Percentiles rank a stretch among this genome's conserved stretches.
Conservation (phyloP, 2,329 filamentous ascomycete species). For the Epicoccum sorghinum region DNA sequence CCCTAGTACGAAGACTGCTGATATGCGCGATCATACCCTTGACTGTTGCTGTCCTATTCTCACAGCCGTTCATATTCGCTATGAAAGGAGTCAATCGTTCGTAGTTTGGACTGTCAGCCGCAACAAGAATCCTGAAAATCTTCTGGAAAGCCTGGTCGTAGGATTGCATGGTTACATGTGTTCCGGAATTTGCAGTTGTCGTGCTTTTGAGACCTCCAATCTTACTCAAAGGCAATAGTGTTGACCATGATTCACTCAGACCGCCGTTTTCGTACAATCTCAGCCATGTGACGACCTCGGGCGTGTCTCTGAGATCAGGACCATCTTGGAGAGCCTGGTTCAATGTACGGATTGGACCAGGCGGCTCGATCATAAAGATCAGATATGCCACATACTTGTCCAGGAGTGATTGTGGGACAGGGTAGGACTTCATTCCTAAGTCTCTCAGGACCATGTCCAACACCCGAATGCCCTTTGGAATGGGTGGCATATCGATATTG, state of each 20-base stretch:
- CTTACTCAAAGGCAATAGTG: not conserved
- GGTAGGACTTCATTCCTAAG: not conserved
- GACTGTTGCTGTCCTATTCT: constrained; percentile 19
- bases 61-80: not conserved
- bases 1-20: constrained; percentile 23
- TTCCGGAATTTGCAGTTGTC: not conserved
- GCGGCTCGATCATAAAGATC: constrained; percentile 30
- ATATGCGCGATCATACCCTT: constrained; percentile 28
- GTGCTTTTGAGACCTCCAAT: constrained; percentile 3
- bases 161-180: constrained; percentile 18
- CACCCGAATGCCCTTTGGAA: constrained; percentile 19
- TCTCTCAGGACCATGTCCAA: constrained; percentile 8
- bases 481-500: constrained; percentile 14
- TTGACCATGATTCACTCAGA: not conserved
- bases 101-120: not conserved
- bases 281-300: constrained; percentile 32
- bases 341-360: constrained; percentile 23
- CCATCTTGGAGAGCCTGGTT: constrained; percentile 25
- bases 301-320: constrained; percentile 1
- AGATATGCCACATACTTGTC: constrained; percentile 31
- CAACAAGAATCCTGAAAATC: constrained; percentile 22
- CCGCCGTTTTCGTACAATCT: constrained; percentile 22
- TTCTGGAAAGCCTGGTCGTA: constrained; percentile 25
- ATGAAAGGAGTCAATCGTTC: constrained; percentile 5
- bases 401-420: constrained; percentile 27